Evolutionary conservation across 2,329 filamentous ascomycete species (phyloP), one percentile per base, ranked within the genome.

Genomic region (Cladophialophora bantiana): DNA sequence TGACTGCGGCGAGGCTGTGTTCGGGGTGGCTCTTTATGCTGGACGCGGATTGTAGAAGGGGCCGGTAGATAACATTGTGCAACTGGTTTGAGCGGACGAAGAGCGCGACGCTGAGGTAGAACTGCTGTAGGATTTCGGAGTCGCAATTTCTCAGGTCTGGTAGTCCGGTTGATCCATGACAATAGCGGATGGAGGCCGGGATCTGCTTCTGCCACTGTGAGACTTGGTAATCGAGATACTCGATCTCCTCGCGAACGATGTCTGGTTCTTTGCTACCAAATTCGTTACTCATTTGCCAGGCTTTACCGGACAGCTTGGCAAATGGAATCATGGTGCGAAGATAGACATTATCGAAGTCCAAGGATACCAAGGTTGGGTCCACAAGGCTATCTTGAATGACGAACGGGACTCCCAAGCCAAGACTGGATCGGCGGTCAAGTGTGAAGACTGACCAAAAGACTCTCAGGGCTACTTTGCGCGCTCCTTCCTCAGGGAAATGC

Each of bases 161-260:
- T 7, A 61, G 31, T n/a, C 48, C 53, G 4, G 12, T 26, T 54
- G 50, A 45, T 18, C 53, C 52, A 40, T 42, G 50, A 31, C 32
- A 45, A 20, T 64, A 64, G 4, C 62, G 53, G 31, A 64, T 38
- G 4, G 53, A 50, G 13, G 12, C 54, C 1, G 62, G 62, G 54
- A 64, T 64, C 53, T 57, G 53, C 34, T 59, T 59, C 38, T 59
- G 62, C 62, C 62, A 64, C 40, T 64, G 53, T 20, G 20, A 38
- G 15, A 64, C 54, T 18, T 64, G 62, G n/a, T 64, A 64, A 32
- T 64, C 62, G 20, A 64, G 62, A 32, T 64, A 64, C 13, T 64
- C 68, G 86, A 86, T 12, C 82, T 97, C 68, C 95, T 98, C 81
- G 94, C 94, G 66, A 89, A 90, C 78, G 84, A 83, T 73, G 83